Base-by-base conservation (phyloP, 768 basidiomycete species). In the Vararia minispora region DNA sequence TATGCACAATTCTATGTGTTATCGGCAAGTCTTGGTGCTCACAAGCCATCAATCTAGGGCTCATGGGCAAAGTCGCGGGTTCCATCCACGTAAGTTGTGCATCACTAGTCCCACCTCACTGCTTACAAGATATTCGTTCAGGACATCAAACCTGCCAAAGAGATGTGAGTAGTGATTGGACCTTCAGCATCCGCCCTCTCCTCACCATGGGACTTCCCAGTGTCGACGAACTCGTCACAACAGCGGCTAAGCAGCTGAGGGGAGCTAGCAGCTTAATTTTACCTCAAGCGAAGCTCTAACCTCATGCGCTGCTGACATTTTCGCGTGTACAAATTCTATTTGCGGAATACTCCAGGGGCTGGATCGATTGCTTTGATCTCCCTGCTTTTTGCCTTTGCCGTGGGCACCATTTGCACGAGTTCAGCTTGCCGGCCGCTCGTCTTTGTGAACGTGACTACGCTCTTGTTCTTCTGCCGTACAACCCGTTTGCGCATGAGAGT, bases 141-240 rank as follows among this genome's bases (percentile, higher is more conserved):
- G 74, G 83, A 88, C 30, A 74, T 92, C 53, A 81, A 85, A 53
- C 79, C 87, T 1, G 90, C 89, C 4, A 83, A 79, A 56, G 72
- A 74, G 42, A 92, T 92, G 82, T 84, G 49, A 56, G 77, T 61
- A 17, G 17, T 28, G 14, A 24, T 14, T n/a, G 22, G 5, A 28
- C 26, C 34, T 16, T 28, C 36, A 39, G 20, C 31, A 21, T 17
- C 32, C 24, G 6, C 48, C 34, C 37, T 5, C 5, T 34, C 20
- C 30, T 55, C n/a, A 50, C 38, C 18, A 43, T 25, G n/a, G 11
- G 13, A 33, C 17, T 23, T 5, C 30, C 1, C 40, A 85, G 82
- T 56, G 75, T 94, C 35, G 88, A 92, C 36, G 84, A 90, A 45
- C 68, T 92, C 44, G 79, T 92, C 16, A 61, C 47, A 7, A 80